These are phyloP conservation scores for Ogataea siamensis DNA, from an alignment of 805 yeast genomes.

Conservation along the genomic window DNA sequence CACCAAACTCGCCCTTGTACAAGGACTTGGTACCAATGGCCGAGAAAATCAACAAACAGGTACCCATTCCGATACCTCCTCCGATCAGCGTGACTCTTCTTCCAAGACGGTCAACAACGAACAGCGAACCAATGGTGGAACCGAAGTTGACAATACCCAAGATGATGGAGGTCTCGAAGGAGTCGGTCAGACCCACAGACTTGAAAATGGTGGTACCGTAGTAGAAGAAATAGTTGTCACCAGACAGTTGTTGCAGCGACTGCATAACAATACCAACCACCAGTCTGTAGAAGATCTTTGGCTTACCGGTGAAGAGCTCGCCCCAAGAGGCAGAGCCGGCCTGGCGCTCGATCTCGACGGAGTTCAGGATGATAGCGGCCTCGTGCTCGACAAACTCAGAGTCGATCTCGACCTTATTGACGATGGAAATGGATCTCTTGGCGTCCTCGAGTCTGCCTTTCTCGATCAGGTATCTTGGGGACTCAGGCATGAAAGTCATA, in stretches of 20 bases:
- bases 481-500: slow-evolving; percentile 64
- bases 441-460: slow-evolving; percentile 52
- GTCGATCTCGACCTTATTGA: slow-evolving; percentile 55
- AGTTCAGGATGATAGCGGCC: slow-evolving; percentile 53
- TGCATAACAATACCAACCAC: slow-evolving; percentile 58
- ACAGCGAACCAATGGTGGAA: slow-evolving; percentile 52
- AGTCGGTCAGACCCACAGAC: slow-evolving; percentile 54
- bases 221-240: slow-evolving; percentile 65
- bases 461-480: slow-evolving; percentile 62
- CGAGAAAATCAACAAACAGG: slow-evolving; percentile 59
- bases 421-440: slow-evolving; percentile 49
- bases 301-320: slow-evolving; percentile 61
- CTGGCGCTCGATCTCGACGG: slow-evolving; percentile 56
- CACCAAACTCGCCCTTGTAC: slow-evolving; percentile 39
- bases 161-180: slow-evolving; percentile 59
- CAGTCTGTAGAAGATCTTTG: slow-evolving; percentile 56
- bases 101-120: slow-evolving; percentile 52
- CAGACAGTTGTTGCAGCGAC: slow-evolving; percentile 61
- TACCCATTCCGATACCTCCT: slow-evolving; percentile 54
- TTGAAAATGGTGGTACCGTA: slow-evolving; percentile 63
- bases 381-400: slow-evolving; percentile 55
- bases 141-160: slow-evolving; percentile 56
- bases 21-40: slow-evolving; percentile 55
- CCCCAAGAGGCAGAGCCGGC: slow-evolving; percentile 68
- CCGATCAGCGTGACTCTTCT: slow-evolving; percentile 48